Evolutionary conservation across 2,329 filamentous ascomycete species (phyloP), one percentile per base, ranked within the genome.

Genomic region (Raffaelea albimanens): DNA sequence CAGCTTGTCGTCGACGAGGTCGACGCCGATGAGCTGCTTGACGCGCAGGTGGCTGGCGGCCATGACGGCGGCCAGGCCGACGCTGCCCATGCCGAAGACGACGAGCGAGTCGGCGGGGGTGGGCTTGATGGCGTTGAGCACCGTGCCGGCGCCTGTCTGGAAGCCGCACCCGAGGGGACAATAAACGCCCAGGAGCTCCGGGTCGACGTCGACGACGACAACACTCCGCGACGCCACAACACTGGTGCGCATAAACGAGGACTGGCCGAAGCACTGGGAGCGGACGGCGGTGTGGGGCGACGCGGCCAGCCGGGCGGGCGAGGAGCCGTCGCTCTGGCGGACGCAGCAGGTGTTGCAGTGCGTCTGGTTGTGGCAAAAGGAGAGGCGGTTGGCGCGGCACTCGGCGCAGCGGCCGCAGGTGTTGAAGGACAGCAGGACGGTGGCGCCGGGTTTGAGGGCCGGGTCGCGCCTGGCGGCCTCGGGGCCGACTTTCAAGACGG

Each of bases 401-500:
- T 58, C 51, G 3, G 23, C 43, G 52, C 65, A 68, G 1, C 49
- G 25, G 8, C 58, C 56, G 49, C 65, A 68, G 36, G 55, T 61
- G 13, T 56, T 57, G 40, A 60, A 66, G 1, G 58, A 61, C 1
- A 67, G 54, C 5, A 68, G 50, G 2, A 67, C 63, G 7, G 56
- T 54, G 49, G 66, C 63, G 10, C 64, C 63, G 2, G 56, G 52
- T 16, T 39, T 41, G 14, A 66, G 56, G 7, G 55, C 54, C 8
- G 51, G 53, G 43, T 59, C 39, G 14, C 29, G 38, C 23, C n/a
- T 42, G 31, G 55, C 55, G 23, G 63, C 54, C 7, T 42, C 33
- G 5, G 53, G 49, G 56, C 46, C 95, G 76, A 58, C 88, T 87
- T 64, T 87, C 61, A 88, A 88, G 52, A 93, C 87, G 54, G 94